Evolutionary conservation across 2,329 filamentous ascomycete species (phyloP).

Genomic region (Aspergillus cejpii): DNA sequence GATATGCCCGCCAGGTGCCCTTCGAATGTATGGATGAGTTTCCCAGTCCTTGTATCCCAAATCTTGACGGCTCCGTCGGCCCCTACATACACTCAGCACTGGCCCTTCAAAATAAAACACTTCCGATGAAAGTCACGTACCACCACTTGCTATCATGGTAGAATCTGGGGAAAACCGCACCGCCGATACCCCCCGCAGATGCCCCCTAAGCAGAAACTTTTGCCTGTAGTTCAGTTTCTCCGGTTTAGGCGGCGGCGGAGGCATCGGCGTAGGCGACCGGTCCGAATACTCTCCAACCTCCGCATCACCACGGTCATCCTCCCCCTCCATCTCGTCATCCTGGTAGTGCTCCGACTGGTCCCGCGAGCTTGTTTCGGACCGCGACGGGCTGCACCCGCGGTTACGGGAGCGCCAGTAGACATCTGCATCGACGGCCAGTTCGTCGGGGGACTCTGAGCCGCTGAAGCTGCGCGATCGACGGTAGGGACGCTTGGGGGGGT

Average conservation of each 20-base stretch:
- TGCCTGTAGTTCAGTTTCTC: slow-evolving; percentile 60
- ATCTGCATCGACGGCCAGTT: slow-evolving; percentile 37
- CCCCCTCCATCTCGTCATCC: slow-evolving; percentile 3
- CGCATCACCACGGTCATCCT: too few species aligned
- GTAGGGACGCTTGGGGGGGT: slow-evolving; percentile 26
- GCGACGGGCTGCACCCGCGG: slow-evolving; percentile 11
- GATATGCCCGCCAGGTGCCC: slow-evolving; percentile 91
- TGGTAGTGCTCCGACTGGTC: slow-evolving; percentile 2
- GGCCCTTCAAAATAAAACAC: not conserved
- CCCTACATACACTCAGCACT: slow-evolving; percentile 39
- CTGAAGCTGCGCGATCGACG: slow-evolving; percentile 23
- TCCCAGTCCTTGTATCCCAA: slow-evolving; percentile 74
- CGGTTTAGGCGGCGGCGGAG: slow-evolving; percentile 45
- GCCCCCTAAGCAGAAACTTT: slow-evolving; percentile 66
- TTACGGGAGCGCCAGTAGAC: slow-evolving; percentile 31
- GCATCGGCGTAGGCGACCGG: slow-evolving; percentile 34
- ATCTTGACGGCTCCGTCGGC: slow-evolving; percentile 88
- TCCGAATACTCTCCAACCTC: slow-evolving; percentile 18
- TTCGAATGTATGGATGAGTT: slow-evolving; percentile 78
- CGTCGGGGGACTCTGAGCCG: slow-evolving; percentile 43
- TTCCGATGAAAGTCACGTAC: slow-evolving; percentile 33
- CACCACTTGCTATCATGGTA: slow-evolving; percentile 80
- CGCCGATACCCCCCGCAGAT: slow-evolving; percentile 70
- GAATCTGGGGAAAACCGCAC: slow-evolving; percentile 90
- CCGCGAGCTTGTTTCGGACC: slow-evolving; percentile 7